Conservation (phyloP, 768 basidiomycete genomes). For the Suillus subluteus region DNA sequence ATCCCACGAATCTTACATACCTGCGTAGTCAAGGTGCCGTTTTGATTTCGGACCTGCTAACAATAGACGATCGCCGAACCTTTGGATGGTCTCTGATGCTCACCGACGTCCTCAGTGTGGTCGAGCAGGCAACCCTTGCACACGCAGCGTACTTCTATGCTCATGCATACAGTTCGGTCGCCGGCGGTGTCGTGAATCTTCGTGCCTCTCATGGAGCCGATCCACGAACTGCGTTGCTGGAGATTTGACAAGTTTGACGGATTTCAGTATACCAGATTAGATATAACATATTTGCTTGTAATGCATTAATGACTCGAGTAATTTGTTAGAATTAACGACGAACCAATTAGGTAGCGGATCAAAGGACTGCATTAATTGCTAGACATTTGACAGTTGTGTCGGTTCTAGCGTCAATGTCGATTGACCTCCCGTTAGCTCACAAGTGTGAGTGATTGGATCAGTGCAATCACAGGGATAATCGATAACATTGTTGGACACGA, state of each 20-base stretch:
- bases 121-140: conserved; percentile 44
- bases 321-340: neutral
- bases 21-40: conserved; percentile 41
- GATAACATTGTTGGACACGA: neutral
- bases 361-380: neutral
- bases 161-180: conserved; percentile 42
- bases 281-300: neutral
- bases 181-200: conserved; percentile 46
- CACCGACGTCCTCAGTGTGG: conserved; percentile 45
- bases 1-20: conserved; percentile 33
- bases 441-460: neutral
- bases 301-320: neutral
- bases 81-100: conserved; percentile 47
- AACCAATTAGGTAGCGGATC: neutral
- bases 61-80: conserved; percentile 40
- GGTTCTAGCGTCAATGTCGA: neutral
- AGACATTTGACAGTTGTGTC: neutral
- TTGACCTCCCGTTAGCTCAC: neutral
- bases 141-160: conserved; percentile 46
- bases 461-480: neutral
- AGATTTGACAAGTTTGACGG: conserved; percentile 18
- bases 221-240: conserved; percentile 43
- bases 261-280: neutral
- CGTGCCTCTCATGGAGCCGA: conserved; percentile 44
- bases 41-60: conserved; percentile 45